A percentile compares a stretch with the other conserved stretches of the same genome.
Evolutionary conservation across 768 basidiomycete species (phyloP).

Genomic region (Pulveroboletus sp.): DNA sequence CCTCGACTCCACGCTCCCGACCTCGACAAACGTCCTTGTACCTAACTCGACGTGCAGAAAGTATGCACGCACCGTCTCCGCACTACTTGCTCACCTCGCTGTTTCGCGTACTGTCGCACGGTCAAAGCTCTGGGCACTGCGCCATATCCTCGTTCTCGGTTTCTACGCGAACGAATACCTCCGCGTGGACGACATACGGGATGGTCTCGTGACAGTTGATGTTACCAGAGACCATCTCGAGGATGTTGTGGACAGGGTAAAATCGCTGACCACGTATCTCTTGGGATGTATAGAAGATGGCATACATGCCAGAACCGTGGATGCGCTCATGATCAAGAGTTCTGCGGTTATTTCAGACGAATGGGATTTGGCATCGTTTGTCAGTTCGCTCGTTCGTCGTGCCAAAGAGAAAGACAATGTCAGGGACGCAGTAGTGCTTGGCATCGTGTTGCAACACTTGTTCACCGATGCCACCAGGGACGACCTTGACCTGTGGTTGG

Average conservation of each 20-base stretch:
- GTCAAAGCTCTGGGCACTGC: conserved; percentile 60
- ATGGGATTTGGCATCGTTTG: conserved; percentile 27
- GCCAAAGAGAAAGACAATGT: conserved; percentile 41
- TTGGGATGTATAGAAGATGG: conserved; percentile 43
- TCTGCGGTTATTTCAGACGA: conserved; percentile 18
- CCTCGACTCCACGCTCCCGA: conserved; percentile 55
- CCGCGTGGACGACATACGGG: conserved; percentile 45
- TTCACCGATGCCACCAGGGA: conserved; percentile 53
- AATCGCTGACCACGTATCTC: conserved; percentile 60
- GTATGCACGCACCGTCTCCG: conserved; percentile 61
- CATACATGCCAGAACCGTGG: conserved; percentile 48
- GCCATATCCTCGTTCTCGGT: conserved; percentile 61
- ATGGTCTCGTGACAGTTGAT: conserved; percentile 42
- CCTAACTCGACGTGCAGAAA: conserved; percentile 17
- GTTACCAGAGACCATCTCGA: conserved; percentile 27
- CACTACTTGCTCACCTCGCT: conserved; percentile 51
- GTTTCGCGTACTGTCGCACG: conserved; percentile 60
- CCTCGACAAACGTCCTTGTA: conserved; percentile 27
- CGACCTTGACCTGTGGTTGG: conserved; percentile 78
- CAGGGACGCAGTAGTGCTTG: conserved; percentile 57
- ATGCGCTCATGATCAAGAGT: conserved; percentile 31
- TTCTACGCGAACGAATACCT: conserved; percentile 61
- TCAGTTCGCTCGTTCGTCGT: conserved; percentile 30
- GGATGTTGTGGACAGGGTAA: conserved; percentile 41
- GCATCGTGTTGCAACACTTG: conserved; percentile 55